These are phyloP conservation scores for Raphanus hybrid DNA, from an alignment of 441 rosid species.

Conservation along the genomic window DNA sequence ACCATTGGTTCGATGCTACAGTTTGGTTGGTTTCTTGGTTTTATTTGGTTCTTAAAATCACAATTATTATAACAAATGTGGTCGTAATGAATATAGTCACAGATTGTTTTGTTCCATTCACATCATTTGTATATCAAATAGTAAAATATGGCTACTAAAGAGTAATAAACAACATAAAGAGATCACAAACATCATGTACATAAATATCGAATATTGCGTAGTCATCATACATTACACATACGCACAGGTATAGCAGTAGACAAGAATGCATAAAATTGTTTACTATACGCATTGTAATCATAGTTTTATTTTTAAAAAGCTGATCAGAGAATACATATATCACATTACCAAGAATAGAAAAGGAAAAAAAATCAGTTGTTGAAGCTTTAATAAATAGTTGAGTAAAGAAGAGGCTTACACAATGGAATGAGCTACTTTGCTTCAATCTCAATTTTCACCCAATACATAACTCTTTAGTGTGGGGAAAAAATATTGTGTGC, in stretches of 20 bases:
- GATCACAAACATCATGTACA: not conserved
- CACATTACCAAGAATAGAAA: conserved; percentile 26
- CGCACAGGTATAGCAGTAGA: not conserved
- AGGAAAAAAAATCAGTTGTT: conserved; percentile 18
- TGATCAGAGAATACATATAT: not conserved
- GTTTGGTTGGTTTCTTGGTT: conserved; percentile 6
- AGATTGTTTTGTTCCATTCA: too few species aligned
- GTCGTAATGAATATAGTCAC: not conserved
- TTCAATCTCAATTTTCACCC: conserved; percentile 27
- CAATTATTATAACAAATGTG: too few species aligned
- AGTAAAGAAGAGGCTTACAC: conserved; percentile 39
- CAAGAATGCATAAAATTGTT: conserved; percentile 12
- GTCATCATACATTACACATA: conserved; percentile 8
- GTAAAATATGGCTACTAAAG: not conserved
- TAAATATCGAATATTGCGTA: not conserved
- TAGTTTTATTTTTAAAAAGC: not conserved
- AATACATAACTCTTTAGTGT: not conserved
- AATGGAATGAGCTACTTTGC: conserved; percentile 35
- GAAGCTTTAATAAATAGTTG: conserved; percentile 34
- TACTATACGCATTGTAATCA: conserved; percentile 12
- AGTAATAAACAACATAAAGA: not conserved
- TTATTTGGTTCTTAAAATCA: too few species aligned
- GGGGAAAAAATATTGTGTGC: not conserved
- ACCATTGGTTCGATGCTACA: conserved; percentile 1
- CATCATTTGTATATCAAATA: too few species aligned